Conservation (phyloP, 306 rosid genomes). For the Rosa lucieae region DNA sequence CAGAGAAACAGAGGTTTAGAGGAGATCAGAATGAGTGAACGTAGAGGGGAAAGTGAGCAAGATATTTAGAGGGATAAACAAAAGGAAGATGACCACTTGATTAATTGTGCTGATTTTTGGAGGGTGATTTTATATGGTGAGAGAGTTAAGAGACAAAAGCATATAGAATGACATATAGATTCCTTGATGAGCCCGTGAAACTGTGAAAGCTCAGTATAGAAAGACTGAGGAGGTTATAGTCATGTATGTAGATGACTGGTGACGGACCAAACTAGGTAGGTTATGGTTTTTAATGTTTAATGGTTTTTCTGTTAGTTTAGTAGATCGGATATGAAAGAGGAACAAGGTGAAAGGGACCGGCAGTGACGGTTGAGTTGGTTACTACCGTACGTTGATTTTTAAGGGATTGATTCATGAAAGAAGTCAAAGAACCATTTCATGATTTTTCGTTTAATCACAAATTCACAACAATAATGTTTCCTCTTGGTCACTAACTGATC, state of each 20-base stretch:
- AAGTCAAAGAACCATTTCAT: too few relatives aligned
- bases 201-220: background rate
- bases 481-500: too few relatives aligned
- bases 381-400: background rate
- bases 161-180: slow-evolving; percentile 44
- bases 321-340: background rate
- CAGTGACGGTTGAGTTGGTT: background rate
- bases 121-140: slow-evolving; percentile 26
- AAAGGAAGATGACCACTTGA: slow-evolving; percentile 35
- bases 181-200: slow-evolving; percentile 20
- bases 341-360: background rate
- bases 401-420: background rate
- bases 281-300: slow-evolving; percentile 23
- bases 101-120: slow-evolving; percentile 23
- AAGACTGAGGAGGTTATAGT: background rate
- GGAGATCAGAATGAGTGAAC: background rate
- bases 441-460: too few relatives aligned
- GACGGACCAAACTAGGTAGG: slow-evolving; percentile 36
- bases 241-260: background rate
- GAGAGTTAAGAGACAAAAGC: slow-evolving; percentile 33
- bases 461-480: too few relatives aligned
- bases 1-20: slow-evolving; percentile 13
- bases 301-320: slow-evolving; percentile 19
- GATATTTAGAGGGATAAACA: slow-evolving; percentile 31
- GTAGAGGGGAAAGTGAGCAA: slow-evolving; percentile 7